Base-by-base conservation (phyloP, 192 early-diverging fungal genomes). In the Backusella macrospora region DNA sequence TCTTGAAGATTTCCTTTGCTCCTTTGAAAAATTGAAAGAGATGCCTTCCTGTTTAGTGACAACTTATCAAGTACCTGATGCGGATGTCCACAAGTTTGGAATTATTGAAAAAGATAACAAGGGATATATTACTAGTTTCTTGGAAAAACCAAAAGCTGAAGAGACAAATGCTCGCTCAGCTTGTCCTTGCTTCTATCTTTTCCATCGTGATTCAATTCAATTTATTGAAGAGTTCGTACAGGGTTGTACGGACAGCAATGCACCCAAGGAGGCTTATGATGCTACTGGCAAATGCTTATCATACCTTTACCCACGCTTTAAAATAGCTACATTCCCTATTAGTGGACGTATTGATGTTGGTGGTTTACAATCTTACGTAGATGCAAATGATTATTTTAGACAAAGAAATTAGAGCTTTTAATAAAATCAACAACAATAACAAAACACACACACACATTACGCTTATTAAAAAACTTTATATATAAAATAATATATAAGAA, bases 171-270 rank as follows among this genome's bases (percentile, higher is more conserved):
- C 84, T 3, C 68, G 89, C 8, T 63, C 76, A 29, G 89, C 83
- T 26, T 89, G 88, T 76, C 89, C 89, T 13, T 90, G 89, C 68
- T 90, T 90, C 64, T 90, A 90, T 70, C 77, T 81, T 16, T 70
- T 90, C 13, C 62, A 75, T 16, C 63, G 37, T 6, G 13, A 68
- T 39, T 59, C 76, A 0, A 26, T 90, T 13, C 4, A 14, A 14
- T 69, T 76, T 6, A 47, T 90, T 23, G 23, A 71, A 10, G 70
- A 76, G 39, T 90, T 90, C 75, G 69, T 90, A 15, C 65, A 84
- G 13, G 74, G 73, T 40, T 83, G 81, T 55, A 15, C 80, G 3
- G n/a, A 64, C 14, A 47, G 34, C 1, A 62, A 77, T n/a, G 75
- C 47, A 10, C 66, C 87, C 10, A 76, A 80, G 43, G 85, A 84